Conservation (phyloP, 441 rosid species). For the Adansonia grandidieri region DNA sequence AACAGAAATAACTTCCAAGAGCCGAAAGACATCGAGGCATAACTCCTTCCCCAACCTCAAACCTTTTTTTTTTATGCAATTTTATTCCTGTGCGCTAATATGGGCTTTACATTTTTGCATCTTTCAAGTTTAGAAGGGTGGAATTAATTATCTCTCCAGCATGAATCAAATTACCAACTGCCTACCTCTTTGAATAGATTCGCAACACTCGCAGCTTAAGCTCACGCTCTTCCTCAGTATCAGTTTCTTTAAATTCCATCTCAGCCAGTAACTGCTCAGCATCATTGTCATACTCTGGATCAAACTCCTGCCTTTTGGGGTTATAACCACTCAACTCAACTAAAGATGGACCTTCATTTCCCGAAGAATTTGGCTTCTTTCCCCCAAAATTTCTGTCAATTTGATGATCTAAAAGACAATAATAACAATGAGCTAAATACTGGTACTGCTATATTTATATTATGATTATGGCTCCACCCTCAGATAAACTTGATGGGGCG, state of each 20-base stretch:
- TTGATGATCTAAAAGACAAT: conserved; percentile 55
- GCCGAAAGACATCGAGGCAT: background rate
- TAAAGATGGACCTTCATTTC: conserved; percentile 65
- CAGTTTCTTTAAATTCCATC: conserved; percentile 94
- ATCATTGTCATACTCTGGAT: conserved; percentile 91
- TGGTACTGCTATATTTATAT: background rate
- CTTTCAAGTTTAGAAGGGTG: background rate
- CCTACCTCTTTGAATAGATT: conserved; percentile 82
- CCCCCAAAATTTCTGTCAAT: conserved; percentile 63
- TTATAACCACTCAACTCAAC: conserved; percentile 79
- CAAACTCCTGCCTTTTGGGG: conserved; percentile 82
- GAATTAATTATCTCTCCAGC: conserved; percentile 6
- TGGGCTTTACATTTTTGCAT: conserved; percentile 11
- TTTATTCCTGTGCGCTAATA: background rate
- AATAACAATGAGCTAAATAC: conserved; percentile 15
- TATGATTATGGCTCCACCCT: background rate
- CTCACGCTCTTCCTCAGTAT: conserved; percentile 81
- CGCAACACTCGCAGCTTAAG: conserved; percentile 83
- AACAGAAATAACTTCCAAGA: background rate
- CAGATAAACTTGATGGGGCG: background rate
- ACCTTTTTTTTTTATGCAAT: background rate
- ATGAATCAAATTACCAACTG: conserved; percentile 9
- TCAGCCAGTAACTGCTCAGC: conserved; percentile 95
- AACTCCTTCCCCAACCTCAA: conserved; percentile 5
- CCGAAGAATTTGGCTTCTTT: conserved; percentile 63